A percentile compares a stretch with the other conserved stretches of the same genome.
These are phyloP conservation scores for Xanthoparmelia taractica DNA, from an alignment of 495 filamentous ascomycete genomes.

Conservation along the genomic window DNA sequence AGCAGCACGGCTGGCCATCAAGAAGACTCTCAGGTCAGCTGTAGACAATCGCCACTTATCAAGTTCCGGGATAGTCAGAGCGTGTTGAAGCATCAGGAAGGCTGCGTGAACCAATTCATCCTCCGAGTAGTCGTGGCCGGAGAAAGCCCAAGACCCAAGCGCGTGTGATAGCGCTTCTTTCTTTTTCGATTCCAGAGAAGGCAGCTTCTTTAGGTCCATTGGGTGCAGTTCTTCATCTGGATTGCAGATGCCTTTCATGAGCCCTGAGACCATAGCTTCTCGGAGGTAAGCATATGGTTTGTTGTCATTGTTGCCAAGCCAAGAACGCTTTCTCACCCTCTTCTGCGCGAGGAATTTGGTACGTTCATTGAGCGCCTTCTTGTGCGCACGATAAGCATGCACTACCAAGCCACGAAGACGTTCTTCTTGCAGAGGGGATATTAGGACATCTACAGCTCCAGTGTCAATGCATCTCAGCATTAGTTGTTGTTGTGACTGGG, in stretches of 20 bases:
- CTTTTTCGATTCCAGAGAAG: conserved; percentile 41
- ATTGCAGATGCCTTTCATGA: conserved; percentile 89
- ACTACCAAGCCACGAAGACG: conserved; percentile 65
- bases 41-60: conserved; percentile 66
- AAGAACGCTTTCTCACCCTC: conserved; percentile 73
- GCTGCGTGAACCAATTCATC: conserved; percentile 80
- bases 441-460: conserved; percentile 78
- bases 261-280: conserved; percentile 80
- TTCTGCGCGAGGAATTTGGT: conserved; percentile 57
- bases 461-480: conserved; percentile 67
- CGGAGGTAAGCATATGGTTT: conserved; percentile 84
- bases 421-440: conserved; percentile 63
- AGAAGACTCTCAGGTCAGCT: conserved; percentile 65
- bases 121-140: conserved; percentile 78
- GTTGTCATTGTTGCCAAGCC: conserved; percentile 81
- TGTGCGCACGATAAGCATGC: conserved; percentile 74
- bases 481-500: conserved; percentile 38
- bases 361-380: conserved; percentile 60
- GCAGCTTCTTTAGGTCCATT: conserved; percentile 36
- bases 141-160: conserved; percentile 79
- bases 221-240: conserved; percentile 51
- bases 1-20: conserved; percentile 73
- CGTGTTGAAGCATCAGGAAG: conserved; percentile 79
- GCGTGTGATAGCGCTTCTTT: conserved; percentile 56
- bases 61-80: conserved; percentile 71